Evolutionary conservation across 2,329 filamentous ascomycete species (phyloP).

Genomic region (Cadophora luteo-olivacea): DNA sequence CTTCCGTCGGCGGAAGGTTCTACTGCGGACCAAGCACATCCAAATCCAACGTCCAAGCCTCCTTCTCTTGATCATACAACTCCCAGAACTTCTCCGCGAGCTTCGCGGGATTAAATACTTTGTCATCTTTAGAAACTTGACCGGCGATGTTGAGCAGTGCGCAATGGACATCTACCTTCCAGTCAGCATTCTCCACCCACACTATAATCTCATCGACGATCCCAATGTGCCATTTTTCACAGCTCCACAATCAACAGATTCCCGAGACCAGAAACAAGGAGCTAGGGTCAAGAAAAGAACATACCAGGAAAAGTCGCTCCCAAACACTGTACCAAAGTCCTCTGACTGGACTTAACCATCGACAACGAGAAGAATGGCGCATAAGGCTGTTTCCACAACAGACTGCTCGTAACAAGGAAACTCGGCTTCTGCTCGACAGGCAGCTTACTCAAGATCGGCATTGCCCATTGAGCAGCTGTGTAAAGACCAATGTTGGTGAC

Average conservation of each 20-base stretch:
- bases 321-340: constrained; percentile 55
- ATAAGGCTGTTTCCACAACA: constrained; percentile 54
- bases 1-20: neutral
- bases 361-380: constrained; percentile 56
- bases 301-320: constrained; percentile 46
- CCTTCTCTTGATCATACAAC: constrained; percentile 50
- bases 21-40: constrained; percentile 42
- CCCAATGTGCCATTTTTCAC: neutral
- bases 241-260: too few species aligned
- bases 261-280: neutral
- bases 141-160: constrained; percentile 55
- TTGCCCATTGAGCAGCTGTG: constrained; percentile 52
- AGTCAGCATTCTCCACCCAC: neutral
- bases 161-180: constrained; percentile 50
- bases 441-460: constrained; percentile 50
- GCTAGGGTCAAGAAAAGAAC: neutral
- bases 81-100: constrained; percentile 54
- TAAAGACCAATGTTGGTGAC: constrained; percentile 56
- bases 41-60: constrained; percentile 48
- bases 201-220: neutral
- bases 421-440: constrained; percentile 49
- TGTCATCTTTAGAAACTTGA: constrained; percentile 48
- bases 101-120: constrained; percentile 51
- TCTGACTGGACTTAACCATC: constrained; percentile 57
- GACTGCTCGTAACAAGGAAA: constrained; percentile 56